Conservation (phyloP, 2,329 filamentous ascomycete species). For the Botrytis hyacinthi region DNA sequence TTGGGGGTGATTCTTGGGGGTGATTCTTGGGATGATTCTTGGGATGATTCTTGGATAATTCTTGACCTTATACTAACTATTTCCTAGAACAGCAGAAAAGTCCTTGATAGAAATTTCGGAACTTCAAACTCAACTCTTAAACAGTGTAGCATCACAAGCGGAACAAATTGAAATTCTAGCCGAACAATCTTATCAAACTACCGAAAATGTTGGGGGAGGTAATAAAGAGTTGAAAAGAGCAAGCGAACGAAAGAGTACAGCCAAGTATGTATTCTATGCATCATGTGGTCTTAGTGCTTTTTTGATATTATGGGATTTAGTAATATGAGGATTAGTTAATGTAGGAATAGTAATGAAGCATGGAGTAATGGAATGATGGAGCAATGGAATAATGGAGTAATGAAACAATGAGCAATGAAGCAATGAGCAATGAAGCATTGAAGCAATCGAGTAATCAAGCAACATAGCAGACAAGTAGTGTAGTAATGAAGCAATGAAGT, state of each 20-base stretch:
- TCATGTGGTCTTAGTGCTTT: constrained; percentile 72
- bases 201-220: constrained; percentile 81
- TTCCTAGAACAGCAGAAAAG: constrained; percentile 74
- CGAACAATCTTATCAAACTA: constrained; percentile 75
- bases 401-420: background rate
- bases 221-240: constrained; percentile 91
- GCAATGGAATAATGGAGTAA: background rate
- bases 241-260: constrained; percentile 66
- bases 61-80: constrained; percentile 21
- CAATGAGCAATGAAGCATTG: too few species aligned
- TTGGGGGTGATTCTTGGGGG: background rate
- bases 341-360: background rate
- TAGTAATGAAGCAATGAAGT: background rate
- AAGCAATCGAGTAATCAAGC: too few species aligned
- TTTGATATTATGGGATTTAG: constrained; percentile 74
- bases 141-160: constrained; percentile 80
- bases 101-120: constrained; percentile 91
- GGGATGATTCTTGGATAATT: too few species aligned
- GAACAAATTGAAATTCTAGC: constrained; percentile 89
- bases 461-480: too few species aligned
- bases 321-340: constrained; percentile 46
- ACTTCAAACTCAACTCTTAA: constrained; percentile 83
- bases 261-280: constrained; percentile 77
- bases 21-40: too few species aligned
- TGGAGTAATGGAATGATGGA: too few species aligned